Evolutionary conservation across 2,329 filamentous ascomycete species (phyloP), one percentile per base, ranked within the genome.

Genomic region (Aspergillus aculeatinus): DNA sequence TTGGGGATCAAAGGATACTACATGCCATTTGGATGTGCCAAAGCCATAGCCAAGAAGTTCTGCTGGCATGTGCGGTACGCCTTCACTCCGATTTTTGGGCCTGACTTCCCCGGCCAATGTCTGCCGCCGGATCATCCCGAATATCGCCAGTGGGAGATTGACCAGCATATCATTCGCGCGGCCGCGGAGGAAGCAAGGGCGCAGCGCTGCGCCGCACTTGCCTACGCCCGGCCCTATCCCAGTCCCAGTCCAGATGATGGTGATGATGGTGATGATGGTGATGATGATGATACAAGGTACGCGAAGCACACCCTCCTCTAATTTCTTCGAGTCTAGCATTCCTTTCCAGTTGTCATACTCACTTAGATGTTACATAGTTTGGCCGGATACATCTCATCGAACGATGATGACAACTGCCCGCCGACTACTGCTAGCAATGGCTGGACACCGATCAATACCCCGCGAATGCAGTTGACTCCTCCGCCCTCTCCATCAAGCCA

Each of bases 21-120:
- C 95, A 92, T 98, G 85, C 94, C 94, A 2, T 98, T 88, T 69
- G 80, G 86, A 44, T 96, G 92, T 66, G 95, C 95, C 51, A 89
- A 85, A 76, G 92, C 92, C 11, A 81, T 99, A 55, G 96, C 93
- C 69, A 85, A 91, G 4, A 97, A 91, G 0, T 98, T 98, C 74
- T 98, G 94, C 78, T 87, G 88, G 73, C 80, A 85, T 39, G 96
- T 99, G 63, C 88, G 94, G 14, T 88, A 88, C 60, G 93, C 90
- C 0, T 79, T 99, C 57, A 95, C 95, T 9, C 95, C 95, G 5
- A 82, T 99, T 61, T 99, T 99, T 73, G 95, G 95, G 0, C 84
- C 87, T 12, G 83, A 87, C 47, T 99, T 99, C 72, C 88, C 91
- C 2, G 80, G 82, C 3, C 77, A 86, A 50, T 99, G 95, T 73